A percentile compares a stretch with the other conserved stretches of the same genome.
These are phyloP conservation scores for Corylus heterophylla DNA, from an alignment of 306 rosid genomes.

Conservation along the genomic window DNA sequence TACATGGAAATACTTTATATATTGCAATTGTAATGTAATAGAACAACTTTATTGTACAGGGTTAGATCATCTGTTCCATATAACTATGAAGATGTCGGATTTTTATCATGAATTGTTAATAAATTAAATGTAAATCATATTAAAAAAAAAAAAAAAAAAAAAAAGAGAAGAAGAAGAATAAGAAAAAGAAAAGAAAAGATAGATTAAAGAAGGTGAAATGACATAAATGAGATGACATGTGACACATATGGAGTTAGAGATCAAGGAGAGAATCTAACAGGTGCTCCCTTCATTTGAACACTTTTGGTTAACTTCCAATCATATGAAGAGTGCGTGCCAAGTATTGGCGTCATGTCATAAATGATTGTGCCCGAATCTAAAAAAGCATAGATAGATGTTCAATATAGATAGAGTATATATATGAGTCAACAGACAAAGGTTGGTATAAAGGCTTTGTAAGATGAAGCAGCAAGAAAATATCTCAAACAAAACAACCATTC, in stretches of 20 bases:
- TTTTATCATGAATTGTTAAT: too few relatives aligned
- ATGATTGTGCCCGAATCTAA: slow-evolving; percentile 13
- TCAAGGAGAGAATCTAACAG: neutral
- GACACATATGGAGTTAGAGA: neutral
- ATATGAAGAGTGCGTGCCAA: neutral
- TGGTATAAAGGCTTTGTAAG: neutral
- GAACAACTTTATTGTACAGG: too few relatives aligned
- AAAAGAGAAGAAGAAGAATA: too few relatives aligned
- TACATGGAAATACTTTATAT: too few relatives aligned
- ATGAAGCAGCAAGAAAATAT: neutral
- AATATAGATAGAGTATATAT: neutral
- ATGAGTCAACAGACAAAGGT: slow-evolving; percentile 9
- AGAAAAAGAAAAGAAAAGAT: too few relatives aligned
- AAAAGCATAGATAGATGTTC: neutral
- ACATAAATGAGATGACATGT: too few relatives aligned
- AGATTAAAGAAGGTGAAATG: too few relatives aligned
- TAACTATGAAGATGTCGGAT: too few relatives aligned
- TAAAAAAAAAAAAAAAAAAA: neutral
- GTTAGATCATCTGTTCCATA: too few relatives aligned
- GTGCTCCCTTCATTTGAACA: neutral
- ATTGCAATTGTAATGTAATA: too few relatives aligned
- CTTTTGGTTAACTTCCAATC: neutral
- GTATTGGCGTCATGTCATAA: slow-evolving; percentile 4
- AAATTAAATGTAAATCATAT: too few relatives aligned
- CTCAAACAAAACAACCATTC: neutral